phyloP scores from a whole-genome alignment of 345 rosid species.

The Pistacia atlantica region DNA sequence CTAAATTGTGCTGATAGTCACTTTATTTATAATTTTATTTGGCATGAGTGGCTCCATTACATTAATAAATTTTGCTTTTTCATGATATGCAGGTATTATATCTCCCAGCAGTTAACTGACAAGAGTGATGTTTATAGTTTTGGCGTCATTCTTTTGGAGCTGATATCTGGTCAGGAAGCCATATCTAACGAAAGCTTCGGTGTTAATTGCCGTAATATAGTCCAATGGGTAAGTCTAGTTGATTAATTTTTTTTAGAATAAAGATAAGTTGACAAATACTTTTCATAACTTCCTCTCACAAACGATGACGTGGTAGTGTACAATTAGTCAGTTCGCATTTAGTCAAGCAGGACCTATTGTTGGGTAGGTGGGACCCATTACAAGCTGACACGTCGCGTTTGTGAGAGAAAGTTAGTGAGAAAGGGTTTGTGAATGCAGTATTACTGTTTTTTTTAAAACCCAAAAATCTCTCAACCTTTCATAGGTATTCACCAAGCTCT shows the following conservation, averaged over 20 bases:
- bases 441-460: background rate
- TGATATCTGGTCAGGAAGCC: conserved; percentile 95
- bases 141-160: conserved; percentile 94
- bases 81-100: conserved; percentile 70
- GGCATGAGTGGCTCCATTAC: background rate
- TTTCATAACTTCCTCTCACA: too few species aligned
- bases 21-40: background rate
- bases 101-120: conserved; percentile 96
- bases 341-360: too few species aligned
- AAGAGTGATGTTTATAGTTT: conserved; percentile 99
- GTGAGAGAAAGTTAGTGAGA: too few species aligned
- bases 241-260: too few species aligned
- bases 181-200: conserved; percentile 94
- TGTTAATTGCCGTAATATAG: conserved; percentile 89
- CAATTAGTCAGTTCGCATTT: too few species aligned
- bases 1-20: background rate
- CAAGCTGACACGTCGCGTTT: too few species aligned
- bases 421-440: too few species aligned
- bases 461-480: too few species aligned
- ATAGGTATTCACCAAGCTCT: too few species aligned
- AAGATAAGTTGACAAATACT: too few species aligned
- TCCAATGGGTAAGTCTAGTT: conserved; percentile 81
- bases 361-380: too few species aligned
- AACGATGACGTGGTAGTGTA: too few species aligned
- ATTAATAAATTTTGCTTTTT: background rate